Conservation (phyloP, 2,329 filamentous ascomycete genomes). For the Graphilbum fragrans region DNA sequence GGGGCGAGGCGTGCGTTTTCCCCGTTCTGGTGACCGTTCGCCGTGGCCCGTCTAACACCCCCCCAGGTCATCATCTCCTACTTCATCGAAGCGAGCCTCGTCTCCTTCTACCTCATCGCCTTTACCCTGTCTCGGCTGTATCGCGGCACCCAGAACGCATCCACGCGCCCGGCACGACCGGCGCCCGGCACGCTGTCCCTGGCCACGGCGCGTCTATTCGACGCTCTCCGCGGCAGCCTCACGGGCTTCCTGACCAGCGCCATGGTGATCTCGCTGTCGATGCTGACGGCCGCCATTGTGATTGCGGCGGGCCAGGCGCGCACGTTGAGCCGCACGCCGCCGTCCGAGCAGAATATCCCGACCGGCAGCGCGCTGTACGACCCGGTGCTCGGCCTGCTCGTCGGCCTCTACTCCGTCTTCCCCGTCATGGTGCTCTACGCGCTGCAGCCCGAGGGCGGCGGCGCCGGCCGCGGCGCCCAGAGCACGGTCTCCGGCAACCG, state of each 20-base stretch:
- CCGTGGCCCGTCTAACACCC: too few relatives aligned
- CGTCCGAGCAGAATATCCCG: slow-evolving; percentile 3
- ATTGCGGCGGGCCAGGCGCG: slow-evolving; percentile 2
- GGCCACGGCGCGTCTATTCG: slow-evolving; percentile 11
- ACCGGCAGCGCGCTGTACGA: slow-evolving; percentile 10
- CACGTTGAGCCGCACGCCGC: not conserved
- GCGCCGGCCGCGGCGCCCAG: not conserved
- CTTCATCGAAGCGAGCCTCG: too few relatives aligned
- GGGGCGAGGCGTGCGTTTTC: too few relatives aligned
- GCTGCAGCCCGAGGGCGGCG: slow-evolving; percentile 4
- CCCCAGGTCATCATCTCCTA: too few relatives aligned
- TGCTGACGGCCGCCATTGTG: slow-evolving; percentile 10
- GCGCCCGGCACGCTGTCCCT: too few relatives aligned
- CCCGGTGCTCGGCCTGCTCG: slow-evolving; percentile 9
- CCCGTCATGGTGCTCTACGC: slow-evolving; percentile 9
- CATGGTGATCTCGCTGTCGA: slow-evolving; percentile 8
- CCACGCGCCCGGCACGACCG: not conserved
- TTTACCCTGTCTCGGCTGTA: too few relatives aligned
- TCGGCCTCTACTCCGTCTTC: slow-evolving; percentile 4
- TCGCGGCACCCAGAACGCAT: not conserved
- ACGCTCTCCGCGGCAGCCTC: slow-evolving; percentile 14
- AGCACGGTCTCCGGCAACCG: not conserved
- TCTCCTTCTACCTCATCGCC: too few relatives aligned
- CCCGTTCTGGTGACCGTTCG: too few relatives aligned
- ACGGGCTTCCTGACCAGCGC: slow-evolving; percentile 12